Evolutionary conservation across 768 basidiomycete species (phyloP).

Genomic region (Nidularia sp.): DNA sequence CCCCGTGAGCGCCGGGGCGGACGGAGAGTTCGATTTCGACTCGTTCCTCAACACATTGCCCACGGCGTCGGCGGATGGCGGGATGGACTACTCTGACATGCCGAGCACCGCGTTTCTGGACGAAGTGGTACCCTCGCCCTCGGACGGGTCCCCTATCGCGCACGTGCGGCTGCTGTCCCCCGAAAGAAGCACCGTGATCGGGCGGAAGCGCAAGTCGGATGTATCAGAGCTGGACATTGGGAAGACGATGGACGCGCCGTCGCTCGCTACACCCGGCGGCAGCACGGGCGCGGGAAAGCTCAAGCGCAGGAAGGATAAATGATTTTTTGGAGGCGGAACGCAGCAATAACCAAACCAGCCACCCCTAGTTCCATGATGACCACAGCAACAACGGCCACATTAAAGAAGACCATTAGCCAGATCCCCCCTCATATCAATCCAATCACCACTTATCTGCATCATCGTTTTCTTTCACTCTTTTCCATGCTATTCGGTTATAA

Average conservation of each 20-base stretch:
- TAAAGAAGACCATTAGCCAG: too few relatives aligned
- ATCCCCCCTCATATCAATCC: too few relatives aligned
- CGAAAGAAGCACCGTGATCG: slow-evolving; percentile 7
- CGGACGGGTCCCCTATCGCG: slow-evolving; percentile 16
- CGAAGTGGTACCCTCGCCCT: slow-evolving; percentile 18
- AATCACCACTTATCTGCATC: too few relatives aligned
- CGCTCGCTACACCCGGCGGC: background rate
- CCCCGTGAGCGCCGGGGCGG: background rate
- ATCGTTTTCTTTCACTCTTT: too few relatives aligned
- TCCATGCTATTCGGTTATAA: too few relatives aligned
- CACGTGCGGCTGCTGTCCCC: slow-evolving; percentile 15
- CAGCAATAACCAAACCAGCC: too few relatives aligned
- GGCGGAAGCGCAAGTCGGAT: slow-evolving; percentile 38
- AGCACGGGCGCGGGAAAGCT: slow-evolving; percentile 4
- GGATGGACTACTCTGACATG: slow-evolving; percentile 7
- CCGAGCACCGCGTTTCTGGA: slow-evolving; percentile 20
- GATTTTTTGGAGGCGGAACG: background rate
- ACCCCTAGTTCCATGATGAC: too few relatives aligned
- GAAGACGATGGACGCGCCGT: background rate
- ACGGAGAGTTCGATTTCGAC: slow-evolving; percentile 21
- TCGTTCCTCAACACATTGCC: slow-evolving; percentile 17
- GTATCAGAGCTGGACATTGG: slow-evolving; percentile 17
- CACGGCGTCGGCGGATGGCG: slow-evolving; percentile 1
- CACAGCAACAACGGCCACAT: too few relatives aligned
- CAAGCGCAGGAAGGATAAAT: slow-evolving; percentile 19